Evolutionary conservation across 495 filamentous ascomycete species (phyloP).

Genomic region (Niebla homalea): DNA sequence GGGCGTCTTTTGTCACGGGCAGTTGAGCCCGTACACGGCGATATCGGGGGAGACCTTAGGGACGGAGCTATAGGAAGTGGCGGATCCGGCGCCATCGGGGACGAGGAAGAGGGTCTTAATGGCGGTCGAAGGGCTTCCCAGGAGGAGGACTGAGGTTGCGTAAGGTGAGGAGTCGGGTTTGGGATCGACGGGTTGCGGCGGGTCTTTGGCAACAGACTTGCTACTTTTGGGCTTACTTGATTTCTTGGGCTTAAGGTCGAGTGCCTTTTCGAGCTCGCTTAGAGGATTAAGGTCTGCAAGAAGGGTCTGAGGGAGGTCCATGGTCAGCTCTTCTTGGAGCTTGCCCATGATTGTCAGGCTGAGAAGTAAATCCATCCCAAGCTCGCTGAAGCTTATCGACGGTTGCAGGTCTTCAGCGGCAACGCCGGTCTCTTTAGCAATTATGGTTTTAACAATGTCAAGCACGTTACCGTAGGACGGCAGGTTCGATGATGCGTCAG

Average conservation of each 20-base stretch:
- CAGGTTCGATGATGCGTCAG: no score
- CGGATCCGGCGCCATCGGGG: conserved; percentile 64
- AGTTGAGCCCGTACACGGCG: conserved; percentile 47
- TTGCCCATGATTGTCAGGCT: no score
- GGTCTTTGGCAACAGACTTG: not conserved
- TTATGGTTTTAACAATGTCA: no score
- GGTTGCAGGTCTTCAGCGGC: no score
- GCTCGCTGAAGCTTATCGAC: no score
- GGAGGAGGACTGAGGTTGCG: conserved; percentile 40
- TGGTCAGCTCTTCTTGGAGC: conserved; percentile 16
- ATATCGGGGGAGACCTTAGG: conserved; percentile 28
- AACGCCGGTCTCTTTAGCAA: no score
- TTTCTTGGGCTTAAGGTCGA: not conserved
- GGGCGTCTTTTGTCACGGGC: conserved; percentile 46
- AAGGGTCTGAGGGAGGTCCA: conserved; percentile 19
- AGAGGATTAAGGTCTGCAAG: conserved; percentile 24
- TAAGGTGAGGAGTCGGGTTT: conserved; percentile 15
- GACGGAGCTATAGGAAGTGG: conserved; percentile 48
- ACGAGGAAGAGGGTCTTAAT: conserved; percentile 58
- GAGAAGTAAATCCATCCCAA: no score
- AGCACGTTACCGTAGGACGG: no score
- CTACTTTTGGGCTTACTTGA: not conserved
- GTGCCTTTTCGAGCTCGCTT: not conserved
- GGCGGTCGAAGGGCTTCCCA: conserved; percentile 40
- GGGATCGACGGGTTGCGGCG: conserved; percentile 5